phyloP scores from a whole-genome alignment of 1,284 basidiomycete species.

The Ganoderma sp. region DNA sequence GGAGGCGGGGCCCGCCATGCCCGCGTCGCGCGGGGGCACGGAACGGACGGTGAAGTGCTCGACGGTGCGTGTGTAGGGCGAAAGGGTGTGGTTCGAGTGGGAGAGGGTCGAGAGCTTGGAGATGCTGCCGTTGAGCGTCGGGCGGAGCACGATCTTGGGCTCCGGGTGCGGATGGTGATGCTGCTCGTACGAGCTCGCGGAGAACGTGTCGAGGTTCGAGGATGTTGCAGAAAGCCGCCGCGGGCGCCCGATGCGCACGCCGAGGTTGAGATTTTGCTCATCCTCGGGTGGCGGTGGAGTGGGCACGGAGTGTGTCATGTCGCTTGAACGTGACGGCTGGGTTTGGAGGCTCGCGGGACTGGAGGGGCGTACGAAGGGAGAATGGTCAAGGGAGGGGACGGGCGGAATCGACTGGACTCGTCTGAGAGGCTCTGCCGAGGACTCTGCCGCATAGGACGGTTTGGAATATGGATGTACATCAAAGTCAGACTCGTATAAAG shows the following conservation, averaged over 20 bases:
- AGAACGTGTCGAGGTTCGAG: slow-evolving; percentile 44
- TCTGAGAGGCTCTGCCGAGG: slow-evolving; percentile 29
- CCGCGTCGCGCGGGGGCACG: slow-evolving; percentile 64
- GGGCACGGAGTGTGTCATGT: slow-evolving; percentile 41
- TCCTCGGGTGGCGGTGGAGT: slow-evolving; percentile 41
- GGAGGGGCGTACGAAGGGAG: slow-evolving; percentile 35
- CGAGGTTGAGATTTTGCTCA: slow-evolving; percentile 34
- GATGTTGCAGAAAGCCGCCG: slow-evolving; percentile 46
- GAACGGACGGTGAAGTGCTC: slow-evolving; percentile 91
- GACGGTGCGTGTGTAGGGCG: slow-evolving; percentile 86
- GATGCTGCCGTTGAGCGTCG: slow-evolving; percentile 72
- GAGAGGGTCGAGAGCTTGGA: slow-evolving; percentile 85
- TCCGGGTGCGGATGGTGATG: slow-evolving; percentile 41
- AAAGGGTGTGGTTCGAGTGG: slow-evolving; percentile 88
- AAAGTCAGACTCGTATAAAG: slow-evolving; percentile 30
- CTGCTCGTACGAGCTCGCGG: slow-evolving; percentile 48
- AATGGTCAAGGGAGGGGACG: slow-evolving; percentile 40
- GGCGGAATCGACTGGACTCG: slow-evolving; percentile 41
- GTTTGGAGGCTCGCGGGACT: slow-evolving; percentile 42
- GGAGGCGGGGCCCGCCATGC: slow-evolving; percentile 37
- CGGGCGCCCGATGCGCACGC: slow-evolving; percentile 37
- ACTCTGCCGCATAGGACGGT: slow-evolving; percentile 24
- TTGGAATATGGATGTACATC: slow-evolving; percentile 25
- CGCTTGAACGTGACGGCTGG: slow-evolving; percentile 41
- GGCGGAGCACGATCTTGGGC: slow-evolving; percentile 73